Conservation (phyloP, 2,329 filamentous ascomycete genomes). For the Sporothrix brasiliensis region DNA sequence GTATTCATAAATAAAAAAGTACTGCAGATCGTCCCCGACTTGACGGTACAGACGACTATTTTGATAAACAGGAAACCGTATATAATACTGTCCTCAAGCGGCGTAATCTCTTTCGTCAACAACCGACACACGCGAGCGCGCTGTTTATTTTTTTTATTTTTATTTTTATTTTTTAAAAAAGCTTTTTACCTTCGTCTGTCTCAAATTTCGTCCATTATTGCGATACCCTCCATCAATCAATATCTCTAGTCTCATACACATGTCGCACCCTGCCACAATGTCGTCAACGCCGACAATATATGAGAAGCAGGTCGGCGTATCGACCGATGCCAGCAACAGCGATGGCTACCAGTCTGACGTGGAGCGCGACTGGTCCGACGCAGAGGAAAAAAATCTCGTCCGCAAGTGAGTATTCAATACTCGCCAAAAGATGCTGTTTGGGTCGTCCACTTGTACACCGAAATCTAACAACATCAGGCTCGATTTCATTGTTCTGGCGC, state of each 20-base stretch:
- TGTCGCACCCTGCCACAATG: not conserved
- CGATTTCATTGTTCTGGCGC: constrained; percentile 19
- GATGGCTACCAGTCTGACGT: constrained; percentile 22
- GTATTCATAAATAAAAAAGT: constrained; percentile 19
- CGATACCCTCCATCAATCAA: too few species aligned
- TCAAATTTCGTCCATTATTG: too few species aligned
- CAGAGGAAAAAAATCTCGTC: constrained; percentile 22
- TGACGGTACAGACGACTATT: not conserved
- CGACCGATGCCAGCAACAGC: constrained; percentile 20
- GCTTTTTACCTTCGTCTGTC: too few species aligned
- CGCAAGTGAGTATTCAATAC: constrained; percentile 16
- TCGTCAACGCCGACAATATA: constrained; percentile 1
- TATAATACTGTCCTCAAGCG: not conserved
- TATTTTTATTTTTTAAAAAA: not conserved
- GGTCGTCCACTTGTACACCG: too few species aligned
- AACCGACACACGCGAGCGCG: constrained; percentile 8
- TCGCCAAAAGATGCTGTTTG: not conserved
- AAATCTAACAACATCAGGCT: not conserved
- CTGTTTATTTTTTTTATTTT: not conserved
- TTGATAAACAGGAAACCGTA: not conserved
- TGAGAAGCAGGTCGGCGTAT: constrained; percentile 15
- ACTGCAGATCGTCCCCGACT: constrained; percentile 15
- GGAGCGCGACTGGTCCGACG: constrained; percentile 25
- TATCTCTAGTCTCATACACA: not conserved
- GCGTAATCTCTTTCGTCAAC: not conserved